Evolutionary conservation across 257 asterid genomes (phyloP).

Genomic region (Fraxinus pennsylvanica): DNA sequence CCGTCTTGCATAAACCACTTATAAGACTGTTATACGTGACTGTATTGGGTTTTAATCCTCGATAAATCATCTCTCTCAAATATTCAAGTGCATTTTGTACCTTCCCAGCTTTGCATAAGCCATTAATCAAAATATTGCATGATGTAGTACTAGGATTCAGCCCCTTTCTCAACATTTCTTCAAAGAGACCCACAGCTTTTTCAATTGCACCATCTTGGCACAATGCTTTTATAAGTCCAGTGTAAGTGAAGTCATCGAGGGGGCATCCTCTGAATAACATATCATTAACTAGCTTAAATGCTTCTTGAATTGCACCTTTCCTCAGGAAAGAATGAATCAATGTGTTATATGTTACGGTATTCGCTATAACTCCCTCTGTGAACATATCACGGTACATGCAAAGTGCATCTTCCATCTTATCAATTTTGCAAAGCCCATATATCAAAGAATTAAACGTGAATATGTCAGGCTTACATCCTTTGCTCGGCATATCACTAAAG

Average conservation of each 20-base stretch:
- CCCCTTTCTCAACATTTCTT: slow-evolving; percentile 43
- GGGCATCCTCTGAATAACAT: slow-evolving; percentile 47
- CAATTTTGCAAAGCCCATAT: slow-evolving; percentile 38
- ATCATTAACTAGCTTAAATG: slow-evolving; percentile 42
- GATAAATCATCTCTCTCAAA: slow-evolving; percentile 40
- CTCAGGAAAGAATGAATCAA: slow-evolving; percentile 38
- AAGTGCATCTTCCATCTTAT: slow-evolving; percentile 41
- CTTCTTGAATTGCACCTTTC: slow-evolving; percentile 41
- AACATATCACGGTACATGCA: slow-evolving; percentile 40
- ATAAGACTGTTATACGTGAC: slow-evolving; percentile 43
- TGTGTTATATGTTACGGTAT: slow-evolving; percentile 45
- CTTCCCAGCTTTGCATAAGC: slow-evolving; percentile 33
- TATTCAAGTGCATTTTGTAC: slow-evolving; percentile 42
- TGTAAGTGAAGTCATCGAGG: slow-evolving; percentile 43
- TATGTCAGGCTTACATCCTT: slow-evolving; percentile 46
- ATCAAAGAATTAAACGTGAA: slow-evolving; percentile 44
- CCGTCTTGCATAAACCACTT: slow-evolving; percentile 45
- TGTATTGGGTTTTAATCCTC: slow-evolving; percentile 46
- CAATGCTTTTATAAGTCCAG: slow-evolving; percentile 41
- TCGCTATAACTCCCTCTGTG: slow-evolving; percentile 48
- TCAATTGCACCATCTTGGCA: slow-evolving; percentile 43
- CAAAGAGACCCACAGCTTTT: slow-evolving; percentile 43
- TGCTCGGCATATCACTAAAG: slow-evolving; percentile 32
- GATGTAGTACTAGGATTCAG: slow-evolving; percentile 28
- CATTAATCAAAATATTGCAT: slow-evolving; percentile 40